Base-by-base conservation (phyloP, 108 stramenopile species). In the Cyclotella kingstonii region DNA sequence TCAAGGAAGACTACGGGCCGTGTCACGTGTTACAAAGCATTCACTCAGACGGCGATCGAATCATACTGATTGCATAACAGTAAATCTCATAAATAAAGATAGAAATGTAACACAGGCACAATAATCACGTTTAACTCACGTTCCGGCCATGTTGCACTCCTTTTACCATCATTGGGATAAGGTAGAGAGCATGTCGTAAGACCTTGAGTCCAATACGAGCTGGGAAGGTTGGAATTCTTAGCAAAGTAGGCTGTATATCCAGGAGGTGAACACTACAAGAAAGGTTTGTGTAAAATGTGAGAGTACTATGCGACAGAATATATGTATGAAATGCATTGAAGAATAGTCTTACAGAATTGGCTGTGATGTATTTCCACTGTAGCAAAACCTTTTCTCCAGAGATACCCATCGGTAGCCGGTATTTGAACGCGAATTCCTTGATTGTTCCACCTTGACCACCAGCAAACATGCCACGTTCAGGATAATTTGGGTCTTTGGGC, bases 341-440 rank as follows among this genome's bases (percentile, higher is more conserved):
- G 19, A 54, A 65, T 18, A 22, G 10, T 12, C 46, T 58, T 26
- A 59, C 45, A 31, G 58, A 60, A 42, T 80, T 80, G 59, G 76
- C 78, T 7, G 79, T 80, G 31, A 69, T 55, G 60, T 83, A 83
- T 21, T 38, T 51, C 79, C 82, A 83, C 43, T 80, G 79, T 1
- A 80, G 45, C 39, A 83, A 19, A 12, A 79, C 65, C 34, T 77
- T 44, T 15, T 83, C 72, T 14, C 82, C 79, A 17, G 34, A 38
- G n/a, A 83, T 50, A 36, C 66, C 70, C 27, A 61, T 42, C 3
- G 82, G 82, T 7, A 83, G 54, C 34, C 31, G 23, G 54, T 41
- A 79, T 10, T 25, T 23, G 62, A 79, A 75, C 19, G 25, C 46
- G 28, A 76, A 70, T 3, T 3, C 21, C 29, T 76, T 64, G 30